Evolutionary conservation across 2,329 filamentous ascomycete genomes (phyloP).

Genomic region (Fusarium metavorans): DNA sequence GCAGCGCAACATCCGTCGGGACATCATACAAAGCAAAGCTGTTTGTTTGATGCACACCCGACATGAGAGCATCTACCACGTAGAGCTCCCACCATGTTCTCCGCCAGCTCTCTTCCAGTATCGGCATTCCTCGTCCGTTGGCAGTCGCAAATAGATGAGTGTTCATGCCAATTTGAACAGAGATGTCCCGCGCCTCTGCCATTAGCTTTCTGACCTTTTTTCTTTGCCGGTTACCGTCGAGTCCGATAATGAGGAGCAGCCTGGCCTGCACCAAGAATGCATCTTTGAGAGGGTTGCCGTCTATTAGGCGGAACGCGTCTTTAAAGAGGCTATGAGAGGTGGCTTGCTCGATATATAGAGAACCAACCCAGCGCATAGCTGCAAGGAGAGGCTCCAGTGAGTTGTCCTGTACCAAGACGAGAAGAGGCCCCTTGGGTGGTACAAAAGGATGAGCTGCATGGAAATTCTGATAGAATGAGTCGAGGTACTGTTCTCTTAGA

Average conservation of each 20-base stretch:
- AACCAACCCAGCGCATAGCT: conserved; percentile 67
- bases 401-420: conserved; percentile 60
- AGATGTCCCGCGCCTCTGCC: conserved; percentile 73
- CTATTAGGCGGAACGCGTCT: conserved; percentile 65
- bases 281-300: conserved; percentile 60
- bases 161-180: conserved; percentile 81
- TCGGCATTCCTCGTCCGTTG: conserved; percentile 71
- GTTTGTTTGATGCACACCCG: conserved; percentile 79
- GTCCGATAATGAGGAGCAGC: conserved; percentile 78
- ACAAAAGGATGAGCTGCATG: conserved; percentile 68
- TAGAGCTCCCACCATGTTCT: conserved; percentile 91
- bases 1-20: conserved; percentile 75
- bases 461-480: conserved; percentile 70
- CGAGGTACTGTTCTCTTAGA: conserved; percentile 64
- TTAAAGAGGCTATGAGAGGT: conserved; percentile 64
- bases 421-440: conserved; percentile 63
- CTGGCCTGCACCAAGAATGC: conserved; percentile 81
- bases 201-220: conserved; percentile 77
- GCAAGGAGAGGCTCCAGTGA: conserved; percentile 62
- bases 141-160: conserved; percentile 72
- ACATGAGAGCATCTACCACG: conserved; percentile 83
- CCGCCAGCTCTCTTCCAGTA: conserved; percentile 84
- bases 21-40: conserved; percentile 77
- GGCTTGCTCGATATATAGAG: conserved; percentile 63
- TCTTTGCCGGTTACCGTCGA: conserved; percentile 81